Conservation (phyloP, 2,329 filamentous ascomycete species). For the Malbranchea zuffiana region DNA sequence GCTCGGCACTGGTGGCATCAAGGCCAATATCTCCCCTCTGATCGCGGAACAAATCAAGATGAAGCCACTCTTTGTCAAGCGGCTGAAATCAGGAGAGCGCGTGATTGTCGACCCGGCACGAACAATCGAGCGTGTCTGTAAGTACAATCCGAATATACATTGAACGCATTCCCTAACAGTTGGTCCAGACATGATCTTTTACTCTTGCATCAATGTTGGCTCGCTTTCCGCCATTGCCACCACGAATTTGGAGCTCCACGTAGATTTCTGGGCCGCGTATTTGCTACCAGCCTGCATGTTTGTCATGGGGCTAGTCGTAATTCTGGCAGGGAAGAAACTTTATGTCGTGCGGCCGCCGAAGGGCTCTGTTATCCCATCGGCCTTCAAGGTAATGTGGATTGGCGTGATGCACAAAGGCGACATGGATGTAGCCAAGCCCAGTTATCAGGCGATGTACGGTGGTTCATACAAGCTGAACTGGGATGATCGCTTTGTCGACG, state of each 20-base stretch:
- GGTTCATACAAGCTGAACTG: slow-evolving; percentile 41
- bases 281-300: slow-evolving; percentile 54
- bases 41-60: slow-evolving; percentile 56
- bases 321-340: slow-evolving; percentile 36
- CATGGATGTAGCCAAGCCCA: slow-evolving; percentile 55
- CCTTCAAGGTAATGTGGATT: slow-evolving; percentile 46
- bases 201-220: slow-evolving; percentile 63
- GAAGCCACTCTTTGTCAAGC: slow-evolving; percentile 42
- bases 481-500: slow-evolving; percentile 61
- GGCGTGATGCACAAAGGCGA: slow-evolving; percentile 45
- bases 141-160: background rate
- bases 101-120: slow-evolving; percentile 57
- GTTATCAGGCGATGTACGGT: slow-evolving; percentile 46
- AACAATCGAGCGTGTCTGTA: slow-evolving; percentile 53
- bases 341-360: slow-evolving; percentile 43
- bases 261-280: slow-evolving; percentile 57
- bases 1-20: slow-evolving; percentile 56
- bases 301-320: slow-evolving; percentile 47
- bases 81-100: slow-evolving; percentile 37
- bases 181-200: slow-evolving; percentile 53
- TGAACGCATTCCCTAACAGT: slow-evolving; percentile 3
- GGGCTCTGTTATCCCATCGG: slow-evolving; percentile 54
- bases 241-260: slow-evolving; percentile 54
- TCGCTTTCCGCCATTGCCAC: slow-evolving; percentile 56
- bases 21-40: slow-evolving; percentile 50